Evolutionary conservation across 176 grass and related monocot species (phyloP), one percentile per base, ranked within the genome.

Genomic region (Avena sativa): DNA sequence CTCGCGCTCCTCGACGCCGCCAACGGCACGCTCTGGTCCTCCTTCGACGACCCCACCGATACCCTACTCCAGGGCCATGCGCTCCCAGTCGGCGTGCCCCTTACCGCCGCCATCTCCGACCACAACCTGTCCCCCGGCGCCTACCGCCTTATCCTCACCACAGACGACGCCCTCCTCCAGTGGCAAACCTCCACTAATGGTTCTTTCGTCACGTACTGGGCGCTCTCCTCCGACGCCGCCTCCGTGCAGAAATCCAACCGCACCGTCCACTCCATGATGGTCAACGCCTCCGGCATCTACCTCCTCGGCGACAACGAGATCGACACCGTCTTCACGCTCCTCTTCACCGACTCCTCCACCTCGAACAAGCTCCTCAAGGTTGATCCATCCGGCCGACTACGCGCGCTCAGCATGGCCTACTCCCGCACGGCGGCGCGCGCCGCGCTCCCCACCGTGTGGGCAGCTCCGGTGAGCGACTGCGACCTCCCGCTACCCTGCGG

Each of bases 1-100:
- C 93, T 98, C 32, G 38, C 19, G 3, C 55, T 57, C 55, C 55
- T 57, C 17, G 55, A 57, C 17, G 55, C 55, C 55, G 55, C 17
- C 55, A 57, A 98, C 82, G 25, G 84, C 21, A 93, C 93, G 61
- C 91, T 95, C 19, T 93, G 95, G 93, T 92, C 91, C 55, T 57
- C 91, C 43, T 95, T 89, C 62, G 70, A 86, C 36, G 61, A 55
- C 12, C 93, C 93, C 74, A 92, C 91, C 26, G 89, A 98, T 77
- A 92, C 88, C 23, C 80, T 95, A 13, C 83, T 98, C 14, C 74
- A 84, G 4, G 87, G 82, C 8, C 93, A 95, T 86, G 0, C 6
- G 13, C 89, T 91, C 23, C 85, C 10, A 14, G 48, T 79, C 32
- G 89, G 82, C 43, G 71, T 77, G 11, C n/a, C 25, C 6, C 88